A percentile compares a stretch with the other conserved stretches of the same genome.
Conservation (phyloP, 306 rosid species). For the Castanopsis chinensis region DNA sequence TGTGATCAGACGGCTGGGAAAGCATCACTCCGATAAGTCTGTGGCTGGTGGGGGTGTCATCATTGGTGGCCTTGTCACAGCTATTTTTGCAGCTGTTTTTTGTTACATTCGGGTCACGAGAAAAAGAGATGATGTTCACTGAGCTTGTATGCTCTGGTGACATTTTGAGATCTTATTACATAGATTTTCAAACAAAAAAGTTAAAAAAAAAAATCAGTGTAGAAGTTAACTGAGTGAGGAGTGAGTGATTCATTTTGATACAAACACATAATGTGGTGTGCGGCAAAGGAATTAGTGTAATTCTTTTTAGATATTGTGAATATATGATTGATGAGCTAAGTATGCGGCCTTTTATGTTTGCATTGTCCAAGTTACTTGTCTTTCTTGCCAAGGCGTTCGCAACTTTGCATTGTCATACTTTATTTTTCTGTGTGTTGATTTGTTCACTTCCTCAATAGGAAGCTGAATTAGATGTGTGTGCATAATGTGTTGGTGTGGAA, state of each 20-base stretch:
- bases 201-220: background rate
- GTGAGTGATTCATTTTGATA: background rate
- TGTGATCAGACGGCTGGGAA: conserved; percentile 49
- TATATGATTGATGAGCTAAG: background rate
- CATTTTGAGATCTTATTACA: no score
- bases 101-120: conserved; percentile 18
- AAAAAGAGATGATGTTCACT: background rate
- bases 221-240: background rate
- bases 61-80: conserved; percentile 81
- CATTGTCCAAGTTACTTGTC: background rate
- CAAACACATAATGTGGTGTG: background rate
- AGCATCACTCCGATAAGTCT: conserved; percentile 63
- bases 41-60: conserved; percentile 91
- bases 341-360: background rate
- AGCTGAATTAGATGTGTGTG: no score
- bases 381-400: background rate
- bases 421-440: no score
- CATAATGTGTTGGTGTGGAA: no score
- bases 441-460: no score
- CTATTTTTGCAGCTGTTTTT: conserved; percentile 75
- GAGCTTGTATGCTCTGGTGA: background rate
- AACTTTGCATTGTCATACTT: background rate
- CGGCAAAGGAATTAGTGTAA: background rate
- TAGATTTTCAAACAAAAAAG: no score
- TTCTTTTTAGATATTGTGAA: background rate